Evolutionary conservation across 148 eudicot genomes (phyloP).

Genomic region (Chenopodium album): DNA sequence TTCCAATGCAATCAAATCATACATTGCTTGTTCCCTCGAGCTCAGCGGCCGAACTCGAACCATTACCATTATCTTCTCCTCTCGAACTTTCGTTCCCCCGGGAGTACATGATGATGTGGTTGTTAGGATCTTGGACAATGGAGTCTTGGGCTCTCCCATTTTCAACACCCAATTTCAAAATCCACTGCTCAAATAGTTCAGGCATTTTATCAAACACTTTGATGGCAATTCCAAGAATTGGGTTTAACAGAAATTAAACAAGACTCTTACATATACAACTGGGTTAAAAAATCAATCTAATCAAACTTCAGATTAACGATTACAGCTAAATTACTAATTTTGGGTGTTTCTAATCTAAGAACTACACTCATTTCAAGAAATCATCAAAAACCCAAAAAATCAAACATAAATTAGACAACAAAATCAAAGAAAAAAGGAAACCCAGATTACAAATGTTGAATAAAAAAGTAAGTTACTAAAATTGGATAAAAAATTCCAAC

Average conservation of each 20-base stretch:
- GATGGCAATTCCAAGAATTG: not conserved
- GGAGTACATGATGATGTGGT: slow-evolving; percentile 59
- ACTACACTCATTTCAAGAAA: not conserved
- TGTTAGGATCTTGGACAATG: slow-evolving; percentile 57
- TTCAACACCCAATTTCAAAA: slow-evolving; percentile 18
- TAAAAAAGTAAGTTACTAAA: slow-evolving; percentile 13
- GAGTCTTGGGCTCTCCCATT: slow-evolving; percentile 54
- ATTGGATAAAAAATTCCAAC: not conserved
- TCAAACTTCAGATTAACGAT: not conserved
- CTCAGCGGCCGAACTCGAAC: slow-evolving; percentile 87
- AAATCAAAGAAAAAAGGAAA: not conserved
- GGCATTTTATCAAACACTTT: slow-evolving; percentile 19
- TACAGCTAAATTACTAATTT: not conserved
- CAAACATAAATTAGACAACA: not conserved
- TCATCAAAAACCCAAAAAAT: not conserved
- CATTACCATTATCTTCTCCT: slow-evolving; percentile 89
- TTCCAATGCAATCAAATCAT: slow-evolving; percentile 95
- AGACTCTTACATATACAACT: not conserved
- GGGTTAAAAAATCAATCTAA: not conserved
- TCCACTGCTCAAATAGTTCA: slow-evolving; percentile 13
- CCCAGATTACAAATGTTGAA: not conserved
- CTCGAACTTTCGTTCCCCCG: slow-evolving; percentile 53
- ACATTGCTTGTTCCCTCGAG: slow-evolving; percentile 72
- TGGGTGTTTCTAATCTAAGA: not conserved
- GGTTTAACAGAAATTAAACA: not conserved